Percentiles rank a stretch among this genome's conserved stretches.
These are phyloP conservation scores for Globisporangium apiculatum DNA, from an alignment of 352 stramenopile genomes.

Conservation along the genomic window DNA sequence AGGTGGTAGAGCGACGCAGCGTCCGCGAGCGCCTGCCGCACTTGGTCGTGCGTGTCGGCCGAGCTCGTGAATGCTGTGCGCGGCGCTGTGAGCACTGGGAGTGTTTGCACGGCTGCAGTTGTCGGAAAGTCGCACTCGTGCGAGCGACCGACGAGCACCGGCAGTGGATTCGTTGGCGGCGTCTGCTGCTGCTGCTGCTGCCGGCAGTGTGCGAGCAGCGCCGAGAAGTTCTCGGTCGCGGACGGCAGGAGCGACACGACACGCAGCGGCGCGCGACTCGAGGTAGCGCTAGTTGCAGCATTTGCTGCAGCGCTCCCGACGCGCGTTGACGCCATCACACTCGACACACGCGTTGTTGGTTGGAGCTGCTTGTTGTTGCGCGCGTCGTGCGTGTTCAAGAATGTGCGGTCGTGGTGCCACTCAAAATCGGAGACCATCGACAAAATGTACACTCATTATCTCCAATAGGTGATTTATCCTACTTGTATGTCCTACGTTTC, in stretches of 20 bases:
- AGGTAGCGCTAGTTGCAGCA: neutral
- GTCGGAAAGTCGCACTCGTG: slow-evolving; percentile 67
- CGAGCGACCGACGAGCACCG: slow-evolving; percentile 54
- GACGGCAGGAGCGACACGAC: slow-evolving; percentile 69
- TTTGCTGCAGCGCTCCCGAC: neutral
- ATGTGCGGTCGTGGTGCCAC: too few relatives aligned
- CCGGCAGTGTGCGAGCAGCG: slow-evolving; percentile 23
- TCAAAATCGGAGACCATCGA: too few relatives aligned
- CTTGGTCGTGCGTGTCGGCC: slow-evolving; percentile 55
- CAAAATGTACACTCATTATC: too few relatives aligned
- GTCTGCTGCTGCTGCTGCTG: neutral
- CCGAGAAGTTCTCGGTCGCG: slow-evolving; percentile 57
- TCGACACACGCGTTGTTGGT: too few relatives aligned
- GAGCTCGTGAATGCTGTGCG: slow-evolving; percentile 62
- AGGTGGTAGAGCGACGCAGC: slow-evolving; percentile 61
- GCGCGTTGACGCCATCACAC: neutral
- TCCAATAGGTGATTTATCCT: too few relatives aligned
- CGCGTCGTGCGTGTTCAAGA: too few relatives aligned
- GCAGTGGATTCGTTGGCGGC: slow-evolving; percentile 9
- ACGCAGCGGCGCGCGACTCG: slow-evolving; percentile 19
- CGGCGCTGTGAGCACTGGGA: slow-evolving; percentile 48
- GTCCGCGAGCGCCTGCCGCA: slow-evolving; percentile 36
- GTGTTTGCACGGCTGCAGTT: slow-evolving; percentile 18
- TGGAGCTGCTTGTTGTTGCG: too few relatives aligned
- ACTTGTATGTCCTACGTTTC: too few relatives aligned